Conservation (phyloP, 78 protist genomes). For the Dictyostelium purpureum region DNA sequence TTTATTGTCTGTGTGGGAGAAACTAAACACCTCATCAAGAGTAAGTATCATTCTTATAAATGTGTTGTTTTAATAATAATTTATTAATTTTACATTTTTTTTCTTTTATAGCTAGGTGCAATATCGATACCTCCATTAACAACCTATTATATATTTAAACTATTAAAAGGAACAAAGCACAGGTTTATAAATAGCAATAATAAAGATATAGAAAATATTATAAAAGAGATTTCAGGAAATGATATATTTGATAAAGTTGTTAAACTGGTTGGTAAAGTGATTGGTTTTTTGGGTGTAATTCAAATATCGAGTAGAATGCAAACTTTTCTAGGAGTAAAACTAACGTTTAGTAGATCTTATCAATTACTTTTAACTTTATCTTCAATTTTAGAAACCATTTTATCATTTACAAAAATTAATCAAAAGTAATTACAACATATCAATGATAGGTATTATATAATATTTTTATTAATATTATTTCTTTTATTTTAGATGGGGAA, state of each 20-base stretch:
- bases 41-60: background rate
- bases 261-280: slow-evolving; percentile 31
- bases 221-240: slow-evolving; percentile 66
- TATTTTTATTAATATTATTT: background rate
- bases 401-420: slow-evolving; percentile 38
- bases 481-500: slow-evolving; percentile 29
- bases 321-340: slow-evolving; percentile 58
- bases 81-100: background rate
- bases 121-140: slow-evolving; percentile 50
- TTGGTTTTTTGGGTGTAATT: slow-evolving; percentile 43
- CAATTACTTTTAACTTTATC: slow-evolving; percentile 41
- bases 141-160: slow-evolving; percentile 34
- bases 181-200: slow-evolving; percentile 4
- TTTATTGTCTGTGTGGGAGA: slow-evolving; percentile 25
- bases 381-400: slow-evolving; percentile 48
- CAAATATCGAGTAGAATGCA: slow-evolving; percentile 64
- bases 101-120: slow-evolving; percentile 5
- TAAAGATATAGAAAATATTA: slow-evolving; percentile 49
- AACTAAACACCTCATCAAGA: slow-evolving; percentile 17
- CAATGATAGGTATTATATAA: background rate
- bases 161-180: slow-evolving; percentile 12
- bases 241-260: slow-evolving; percentile 42
- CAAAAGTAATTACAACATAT: slow-evolving; percentile 19
- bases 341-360: slow-evolving; percentile 65
- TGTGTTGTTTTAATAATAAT: background rate